phyloP scores from a whole-genome alignment of 768 basidiomycete species.

The Chalciporus sphaerocephalus region DNA sequence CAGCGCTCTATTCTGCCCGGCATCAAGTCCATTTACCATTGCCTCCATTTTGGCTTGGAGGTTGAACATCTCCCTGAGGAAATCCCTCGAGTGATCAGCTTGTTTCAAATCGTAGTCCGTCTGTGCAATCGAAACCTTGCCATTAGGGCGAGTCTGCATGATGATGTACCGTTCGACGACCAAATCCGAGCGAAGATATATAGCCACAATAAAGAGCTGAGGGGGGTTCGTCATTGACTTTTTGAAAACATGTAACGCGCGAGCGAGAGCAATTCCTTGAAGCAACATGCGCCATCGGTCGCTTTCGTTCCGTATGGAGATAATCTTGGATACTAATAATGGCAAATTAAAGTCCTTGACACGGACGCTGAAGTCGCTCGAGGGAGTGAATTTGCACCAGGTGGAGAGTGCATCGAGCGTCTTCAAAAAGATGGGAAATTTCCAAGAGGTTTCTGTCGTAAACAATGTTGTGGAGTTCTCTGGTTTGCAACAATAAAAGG shows the following conservation, averaged over 20 bases:
- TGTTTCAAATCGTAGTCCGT: neutral
- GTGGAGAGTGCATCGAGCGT: neutral
- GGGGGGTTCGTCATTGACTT: too few species aligned
- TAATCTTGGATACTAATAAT: neutral
- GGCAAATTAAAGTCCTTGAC: neutral
- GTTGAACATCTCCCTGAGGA: neutral
- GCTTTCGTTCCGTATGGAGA: neutral
- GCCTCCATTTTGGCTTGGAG: neutral
- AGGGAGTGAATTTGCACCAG: neutral
- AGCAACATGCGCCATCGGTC: conserved; percentile 4
- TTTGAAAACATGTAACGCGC: neutral
- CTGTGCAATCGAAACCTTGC: neutral
- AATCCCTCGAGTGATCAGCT: neutral
- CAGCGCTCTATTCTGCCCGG: too few species aligned
- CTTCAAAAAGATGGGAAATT: neutral
- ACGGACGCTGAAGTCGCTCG: conserved; percentile 1
- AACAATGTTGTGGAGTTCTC: neutral
- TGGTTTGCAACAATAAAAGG: neutral
- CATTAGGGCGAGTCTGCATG: neutral
- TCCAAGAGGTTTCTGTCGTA: neutral
- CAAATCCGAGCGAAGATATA: conserved; percentile 7
- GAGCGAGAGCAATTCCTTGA: neutral
- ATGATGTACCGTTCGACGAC: conserved; percentile 1
- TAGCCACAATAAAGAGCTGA: conserved; percentile 1
- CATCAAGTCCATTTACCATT: neutral